A percentile compares a stretch with the other conserved stretches of the same genome.
These are phyloP conservation scores for Penicillium crystallinum DNA, from an alignment of 495 filamentous ascomycete species.

Conservation along the genomic window DNA sequence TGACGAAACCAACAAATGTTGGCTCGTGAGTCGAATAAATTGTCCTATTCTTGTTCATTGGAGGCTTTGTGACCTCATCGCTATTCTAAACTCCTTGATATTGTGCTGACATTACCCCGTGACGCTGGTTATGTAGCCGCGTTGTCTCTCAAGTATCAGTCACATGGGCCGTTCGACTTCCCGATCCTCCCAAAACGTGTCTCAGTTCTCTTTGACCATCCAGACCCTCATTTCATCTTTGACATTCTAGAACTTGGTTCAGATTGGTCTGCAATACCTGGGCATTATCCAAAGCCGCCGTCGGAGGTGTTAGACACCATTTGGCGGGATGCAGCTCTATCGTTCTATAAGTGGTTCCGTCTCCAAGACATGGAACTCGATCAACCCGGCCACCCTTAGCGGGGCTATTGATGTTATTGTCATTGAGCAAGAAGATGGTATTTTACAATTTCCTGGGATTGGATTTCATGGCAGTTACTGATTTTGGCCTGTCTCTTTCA, in stretches of 20 bases:
- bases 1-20: conserved; percentile 4
- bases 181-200: conserved; percentile 18
- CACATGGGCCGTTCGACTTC: conserved; percentile 39
- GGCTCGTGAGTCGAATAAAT: not conserved
- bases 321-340: conserved; percentile 86
- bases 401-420: conserved; percentile 99
- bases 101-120: not conserved
- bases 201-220: conserved; percentile 10
- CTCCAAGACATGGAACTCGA: conserved; percentile 98
- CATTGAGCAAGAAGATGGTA: conserved; percentile 93
- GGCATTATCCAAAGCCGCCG: conserved; percentile 6
- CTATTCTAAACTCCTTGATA: not conserved
- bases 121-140: not conserved
- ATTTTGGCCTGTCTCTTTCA: conserved; percentile 4
- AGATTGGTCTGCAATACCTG: not conserved
- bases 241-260: not conserved
- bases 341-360: conserved; percentile 92
- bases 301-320: conserved; percentile 17
- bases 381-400: conserved; percentile 95
- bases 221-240: not conserved
- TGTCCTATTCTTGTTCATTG: not conserved
- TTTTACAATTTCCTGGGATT: not conserved
- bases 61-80: not conserved
- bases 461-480: not conserved
- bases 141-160: conserved; percentile 14